Percentiles rank a stretch among this genome's conserved stretches.
Evolutionary conservation across 345 rosid genomes (phyloP).

Genomic region (Populus alba): DNA sequence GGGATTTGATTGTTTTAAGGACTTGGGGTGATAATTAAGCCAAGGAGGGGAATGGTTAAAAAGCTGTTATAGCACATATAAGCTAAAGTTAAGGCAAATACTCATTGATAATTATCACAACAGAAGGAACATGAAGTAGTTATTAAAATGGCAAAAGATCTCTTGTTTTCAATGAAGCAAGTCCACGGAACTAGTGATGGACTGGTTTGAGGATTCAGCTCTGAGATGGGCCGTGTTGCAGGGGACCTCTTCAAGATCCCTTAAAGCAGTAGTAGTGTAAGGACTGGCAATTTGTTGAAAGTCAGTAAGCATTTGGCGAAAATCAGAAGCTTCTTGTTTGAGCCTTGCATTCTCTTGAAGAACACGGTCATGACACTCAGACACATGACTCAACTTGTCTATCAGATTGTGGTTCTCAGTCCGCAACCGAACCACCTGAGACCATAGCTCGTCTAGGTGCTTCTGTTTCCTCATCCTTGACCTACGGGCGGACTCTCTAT

Average conservation of each 20-base stretch:
- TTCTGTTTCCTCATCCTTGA: slow-evolving; percentile 95
- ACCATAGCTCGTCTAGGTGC: slow-evolving; percentile 93
- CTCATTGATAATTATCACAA: slow-evolving; percentile 20
- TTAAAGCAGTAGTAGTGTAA: slow-evolving; percentile 32
- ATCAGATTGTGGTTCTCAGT: slow-evolving; percentile 65
- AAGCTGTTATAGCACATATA: slow-evolving; percentile 34
- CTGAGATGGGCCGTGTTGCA: slow-evolving; percentile 45
- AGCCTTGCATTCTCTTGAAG: slow-evolving; percentile 73
- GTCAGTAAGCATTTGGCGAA: slow-evolving; percentile 62
- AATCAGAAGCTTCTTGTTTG: slow-evolving; percentile 75
- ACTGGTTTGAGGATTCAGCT: slow-evolving; percentile 37
- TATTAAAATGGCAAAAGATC: slow-evolving; percentile 10
- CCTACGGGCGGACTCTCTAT: slow-evolving; percentile 93
- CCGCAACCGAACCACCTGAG: slow-evolving; percentile 74
- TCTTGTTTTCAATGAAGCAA: slow-evolving; percentile 36
- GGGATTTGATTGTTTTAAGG: background rate
- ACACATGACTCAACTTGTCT: slow-evolving; percentile 60
- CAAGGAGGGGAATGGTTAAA: slow-evolving; percentile 21
- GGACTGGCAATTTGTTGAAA: slow-evolving; percentile 49
- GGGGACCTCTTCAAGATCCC: slow-evolving; percentile 54
- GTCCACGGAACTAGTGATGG: slow-evolving; percentile 38
- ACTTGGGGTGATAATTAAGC: background rate
- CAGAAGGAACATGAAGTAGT: slow-evolving; percentile 16
- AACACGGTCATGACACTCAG: slow-evolving; percentile 59
- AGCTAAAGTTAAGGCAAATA: slow-evolving; percentile 15